A percentile compares a stretch with the other conserved stretches of the same genome.
These are phyloP conservation scores for Auricularia sp. DNA, from an alignment of 768 basidiomycete genomes.

Conservation along the genomic window DNA sequence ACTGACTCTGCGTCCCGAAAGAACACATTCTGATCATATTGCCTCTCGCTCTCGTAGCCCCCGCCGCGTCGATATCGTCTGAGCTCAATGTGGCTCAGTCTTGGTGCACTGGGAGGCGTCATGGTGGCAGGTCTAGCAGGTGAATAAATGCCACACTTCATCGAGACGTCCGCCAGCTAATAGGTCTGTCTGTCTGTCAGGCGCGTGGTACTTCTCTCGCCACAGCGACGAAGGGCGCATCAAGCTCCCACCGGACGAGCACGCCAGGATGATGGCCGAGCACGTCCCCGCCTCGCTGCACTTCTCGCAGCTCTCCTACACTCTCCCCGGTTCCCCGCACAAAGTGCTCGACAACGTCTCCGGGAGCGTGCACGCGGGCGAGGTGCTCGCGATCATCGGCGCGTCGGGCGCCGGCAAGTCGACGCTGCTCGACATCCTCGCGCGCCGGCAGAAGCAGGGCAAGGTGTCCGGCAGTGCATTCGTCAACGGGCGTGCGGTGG, in stretches of 20 bases:
- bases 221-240: constrained; percentile 58
- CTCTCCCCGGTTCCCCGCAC: constrained; percentile 39
- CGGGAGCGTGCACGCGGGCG: constrained; percentile 77
- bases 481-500: constrained; percentile 76
- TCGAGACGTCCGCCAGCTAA: neutral
- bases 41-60: neutral
- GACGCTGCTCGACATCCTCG: constrained; percentile 92
- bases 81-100: neutral
- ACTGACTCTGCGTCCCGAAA: constrained; percentile 23
- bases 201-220: constrained; percentile 69
- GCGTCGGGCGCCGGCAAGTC: constrained; percentile 95
- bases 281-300: constrained; percentile 93
- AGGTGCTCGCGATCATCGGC: constrained; percentile 93
- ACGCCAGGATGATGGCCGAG: constrained; percentile 77
- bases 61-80: neutral
- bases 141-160: neutral
- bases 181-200: constrained; percentile 24
- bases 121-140: neutral
- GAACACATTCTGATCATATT: constrained; percentile 17
- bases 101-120: neutral
- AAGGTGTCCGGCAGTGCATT: constrained; percentile 60
- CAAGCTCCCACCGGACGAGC: constrained; percentile 70
- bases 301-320: constrained; percentile 77
- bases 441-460: constrained; percentile 80
- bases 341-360: constrained; percentile 69